Evolutionary conservation across 257 asterid genomes (phyloP).

Genomic region (Thymus quinquecostatus): DNA sequence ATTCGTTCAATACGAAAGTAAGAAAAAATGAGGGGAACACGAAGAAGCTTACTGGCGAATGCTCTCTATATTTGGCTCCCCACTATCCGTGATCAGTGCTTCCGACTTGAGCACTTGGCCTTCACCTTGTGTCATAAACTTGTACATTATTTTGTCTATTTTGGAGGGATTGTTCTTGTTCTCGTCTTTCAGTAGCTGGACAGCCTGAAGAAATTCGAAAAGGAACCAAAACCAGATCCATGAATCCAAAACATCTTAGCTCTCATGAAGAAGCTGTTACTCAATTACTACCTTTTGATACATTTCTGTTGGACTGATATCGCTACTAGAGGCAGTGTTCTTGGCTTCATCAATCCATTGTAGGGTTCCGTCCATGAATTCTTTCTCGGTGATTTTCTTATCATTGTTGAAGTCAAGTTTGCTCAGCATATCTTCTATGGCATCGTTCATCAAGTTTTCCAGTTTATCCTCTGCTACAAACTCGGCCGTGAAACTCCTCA

Average conservation of each 20-base stretch:
- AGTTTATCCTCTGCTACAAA: constrained; percentile 38
- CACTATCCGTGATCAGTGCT: constrained; percentile 46
- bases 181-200: constrained; percentile 41
- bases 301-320: constrained; percentile 27
- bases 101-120: constrained; percentile 42
- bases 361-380: constrained; percentile 49
- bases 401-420: constrained; percentile 40
- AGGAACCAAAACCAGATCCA: neutral
- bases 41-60: constrained; percentile 39
- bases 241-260: too few species aligned
- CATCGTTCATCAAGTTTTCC: constrained; percentile 46
- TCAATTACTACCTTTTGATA: constrained; percentile 43
- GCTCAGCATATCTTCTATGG: constrained; percentile 43
- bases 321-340: constrained; percentile 17
- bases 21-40: too few species aligned
- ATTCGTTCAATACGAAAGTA: neutral
- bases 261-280: neutral
- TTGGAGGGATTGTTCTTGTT: constrained; percentile 38
- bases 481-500: constrained; percentile 49
- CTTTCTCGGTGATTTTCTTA: constrained; percentile 38
- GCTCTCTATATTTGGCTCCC: constrained; percentile 52
- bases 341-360: constrained; percentile 49
- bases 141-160: constrained; percentile 46
- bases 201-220: constrained; percentile 42
- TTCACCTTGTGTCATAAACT: constrained; percentile 53